Evolutionary conservation across 768 basidiomycete species (phyloP).

Genomic region (Naganishia vishniacii): DNA sequence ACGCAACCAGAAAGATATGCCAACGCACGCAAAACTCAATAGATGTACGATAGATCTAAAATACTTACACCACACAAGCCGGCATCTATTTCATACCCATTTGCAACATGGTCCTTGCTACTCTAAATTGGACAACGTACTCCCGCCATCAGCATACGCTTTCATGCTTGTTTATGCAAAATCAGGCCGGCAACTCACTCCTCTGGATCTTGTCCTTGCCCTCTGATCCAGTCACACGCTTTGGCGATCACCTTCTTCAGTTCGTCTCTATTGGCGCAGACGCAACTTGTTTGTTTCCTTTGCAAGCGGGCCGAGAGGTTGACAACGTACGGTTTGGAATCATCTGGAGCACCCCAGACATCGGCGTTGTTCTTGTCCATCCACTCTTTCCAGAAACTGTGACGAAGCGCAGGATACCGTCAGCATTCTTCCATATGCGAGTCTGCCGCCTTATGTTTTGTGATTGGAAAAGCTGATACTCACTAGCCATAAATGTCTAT

Average conservation of each 20-base stretch:
- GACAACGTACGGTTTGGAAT: constrained; percentile 10
- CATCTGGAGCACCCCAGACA: constrained; percentile 9
- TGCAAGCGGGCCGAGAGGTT: background rate
- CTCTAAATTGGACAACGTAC: background rate
- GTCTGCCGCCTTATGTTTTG: no score
- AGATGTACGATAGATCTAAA: no score
- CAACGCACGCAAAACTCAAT: no score
- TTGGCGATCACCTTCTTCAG: constrained; percentile 6
- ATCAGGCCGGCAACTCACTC: background rate
- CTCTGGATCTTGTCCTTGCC: constrained; percentile 19
- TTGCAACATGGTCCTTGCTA: constrained; percentile 8
- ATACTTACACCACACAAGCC: no score
- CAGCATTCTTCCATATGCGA: background rate
- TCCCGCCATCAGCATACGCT: background rate
- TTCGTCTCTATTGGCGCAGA: background rate
- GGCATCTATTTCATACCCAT: constrained; percentile 8
- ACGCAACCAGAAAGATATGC: no score
- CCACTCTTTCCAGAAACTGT: constrained; percentile 20
- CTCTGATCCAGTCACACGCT: constrained; percentile 20
- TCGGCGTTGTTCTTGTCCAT: constrained; percentile 16
- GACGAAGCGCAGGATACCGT: background rate
- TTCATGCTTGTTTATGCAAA: no score
- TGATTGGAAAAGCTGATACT: background rate
- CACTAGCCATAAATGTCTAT: constrained; percentile 2
- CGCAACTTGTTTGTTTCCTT: no score